A percentile compares a stretch with the other conserved stretches of the same genome.
These are phyloP conservation scores for Mimosa bimucronata DNA, from an alignment of 306 rosid genomes.

Conservation along the genomic window DNA sequence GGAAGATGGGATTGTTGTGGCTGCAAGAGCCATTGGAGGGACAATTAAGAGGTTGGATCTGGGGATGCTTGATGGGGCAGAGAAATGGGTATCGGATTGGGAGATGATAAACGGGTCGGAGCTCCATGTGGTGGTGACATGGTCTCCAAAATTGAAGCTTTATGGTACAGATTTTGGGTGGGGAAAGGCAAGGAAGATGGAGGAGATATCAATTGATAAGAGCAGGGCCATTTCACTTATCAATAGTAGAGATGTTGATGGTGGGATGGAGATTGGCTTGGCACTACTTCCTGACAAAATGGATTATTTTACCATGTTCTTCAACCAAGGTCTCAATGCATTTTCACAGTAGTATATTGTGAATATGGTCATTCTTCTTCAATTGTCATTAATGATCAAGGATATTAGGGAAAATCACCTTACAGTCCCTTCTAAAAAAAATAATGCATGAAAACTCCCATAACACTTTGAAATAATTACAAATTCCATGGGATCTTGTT, in stretches of 20 bases:
- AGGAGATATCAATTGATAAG: constrained; percentile 51
- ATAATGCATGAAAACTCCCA: too few species aligned
- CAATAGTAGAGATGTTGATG: constrained; percentile 45
- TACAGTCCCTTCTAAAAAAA: too few species aligned
- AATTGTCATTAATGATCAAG: background rate
- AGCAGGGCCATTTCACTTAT: constrained; percentile 43
- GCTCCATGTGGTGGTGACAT: constrained; percentile 38
- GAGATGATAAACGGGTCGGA: constrained; percentile 44
- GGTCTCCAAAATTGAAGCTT: constrained; percentile 65
- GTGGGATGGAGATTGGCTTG: constrained; percentile 60
- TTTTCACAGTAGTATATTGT: constrained; percentile 1
- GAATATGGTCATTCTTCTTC: background rate
- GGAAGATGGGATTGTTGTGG: constrained; percentile 49
- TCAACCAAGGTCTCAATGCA: constrained; percentile 33
- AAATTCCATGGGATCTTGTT: too few species aligned
- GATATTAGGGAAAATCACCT: too few species aligned
- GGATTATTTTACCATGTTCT: constrained; percentile 45
- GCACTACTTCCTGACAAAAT: constrained; percentile 40
- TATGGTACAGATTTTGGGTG: constrained; percentile 60
- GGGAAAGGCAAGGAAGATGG: constrained; percentile 51
- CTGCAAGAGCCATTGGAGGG: constrained; percentile 47
- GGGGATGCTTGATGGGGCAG: constrained; percentile 41
- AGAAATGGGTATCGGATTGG: constrained; percentile 57
- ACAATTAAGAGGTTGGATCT: constrained; percentile 46
- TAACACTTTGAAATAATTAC: too few species aligned